Conservation (phyloP, 148 eudicot species). For the Cornus controversa region DNA sequence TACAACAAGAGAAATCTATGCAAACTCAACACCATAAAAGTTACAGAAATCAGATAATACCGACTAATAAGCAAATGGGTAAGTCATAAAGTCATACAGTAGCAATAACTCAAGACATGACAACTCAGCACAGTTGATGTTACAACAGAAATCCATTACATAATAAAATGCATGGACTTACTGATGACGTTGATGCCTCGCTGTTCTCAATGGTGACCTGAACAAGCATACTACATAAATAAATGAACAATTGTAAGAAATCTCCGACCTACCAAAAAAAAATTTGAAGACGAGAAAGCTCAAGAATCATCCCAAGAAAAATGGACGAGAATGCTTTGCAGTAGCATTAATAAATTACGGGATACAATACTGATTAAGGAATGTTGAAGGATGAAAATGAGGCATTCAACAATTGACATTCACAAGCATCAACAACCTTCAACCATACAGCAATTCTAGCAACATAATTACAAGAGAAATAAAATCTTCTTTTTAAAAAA, state of each 20-base stretch:
- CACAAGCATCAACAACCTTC: background rate
- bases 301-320: background rate
- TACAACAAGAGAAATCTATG: too few relatives aligned
- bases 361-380: background rate
- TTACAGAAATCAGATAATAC: background rate
- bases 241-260: slow-evolving; percentile 2
- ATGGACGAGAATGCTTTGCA: background rate
- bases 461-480: background rate
- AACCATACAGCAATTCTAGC: background rate
- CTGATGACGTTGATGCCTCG: slow-evolving; percentile 7
- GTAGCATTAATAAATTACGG: background rate
- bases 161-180: slow-evolving; percentile 11
- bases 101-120: background rate
- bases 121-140: background rate
- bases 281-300: slow-evolving; percentile 4
- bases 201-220: background rate
- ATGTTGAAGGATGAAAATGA: background rate
- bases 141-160: background rate
- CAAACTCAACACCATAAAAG: too few relatives aligned
- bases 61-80: background rate
- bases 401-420: background rate
- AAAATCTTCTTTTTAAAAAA: too few relatives aligned
- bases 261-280: background rate
- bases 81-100: background rate
- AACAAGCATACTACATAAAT: slow-evolving; percentile 6